Conservation (phyloP, 352 stramenopile species). For the Pythium scleroteichum region DNA sequence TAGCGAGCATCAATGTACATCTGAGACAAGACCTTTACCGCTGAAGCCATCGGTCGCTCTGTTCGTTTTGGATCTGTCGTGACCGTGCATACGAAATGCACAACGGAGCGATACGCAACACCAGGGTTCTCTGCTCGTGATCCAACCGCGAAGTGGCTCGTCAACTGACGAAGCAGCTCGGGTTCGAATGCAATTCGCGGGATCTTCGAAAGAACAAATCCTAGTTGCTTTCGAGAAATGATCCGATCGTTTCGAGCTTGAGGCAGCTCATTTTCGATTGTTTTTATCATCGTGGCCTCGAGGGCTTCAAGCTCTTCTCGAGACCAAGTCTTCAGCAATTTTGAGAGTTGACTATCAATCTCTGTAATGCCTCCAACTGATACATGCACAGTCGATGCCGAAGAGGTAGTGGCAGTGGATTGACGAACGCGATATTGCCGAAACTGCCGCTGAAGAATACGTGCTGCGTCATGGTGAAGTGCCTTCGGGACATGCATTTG, state of each 20-base stretch:
- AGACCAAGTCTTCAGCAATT: constrained; percentile 42
- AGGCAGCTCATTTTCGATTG: constrained; percentile 43
- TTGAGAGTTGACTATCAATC: constrained; percentile 39
- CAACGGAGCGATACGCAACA: constrained; percentile 44
- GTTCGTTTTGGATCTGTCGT: constrained; percentile 32
- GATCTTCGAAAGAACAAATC: constrained; percentile 51
- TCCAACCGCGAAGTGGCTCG: constrained; percentile 43
- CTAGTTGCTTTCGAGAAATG: constrained; percentile 52
- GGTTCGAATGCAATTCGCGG: constrained; percentile 45
- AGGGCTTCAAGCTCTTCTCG: constrained; percentile 40
- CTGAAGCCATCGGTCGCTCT: constrained; percentile 27
- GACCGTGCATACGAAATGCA: constrained; percentile 51
- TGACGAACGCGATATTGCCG: constrained; percentile 19
- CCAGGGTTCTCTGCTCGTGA: constrained; percentile 7
- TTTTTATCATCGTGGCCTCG: constrained; percentile 33
- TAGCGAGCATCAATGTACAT: constrained; percentile 37
- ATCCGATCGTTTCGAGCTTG: constrained; percentile 29
- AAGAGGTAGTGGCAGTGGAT: not conserved
- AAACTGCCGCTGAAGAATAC: constrained; percentile 26
- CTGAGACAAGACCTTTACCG: constrained; percentile 32
- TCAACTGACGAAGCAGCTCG: constrained; percentile 38
- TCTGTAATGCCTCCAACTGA: constrained; percentile 4
- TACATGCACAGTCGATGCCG: not conserved
- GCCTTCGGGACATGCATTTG: constrained; percentile 36
- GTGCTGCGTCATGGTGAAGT: constrained; percentile 45